phyloP scores from a whole-genome alignment of 176 grass and related monocot species.

The Thalia dealbata region DNA sequence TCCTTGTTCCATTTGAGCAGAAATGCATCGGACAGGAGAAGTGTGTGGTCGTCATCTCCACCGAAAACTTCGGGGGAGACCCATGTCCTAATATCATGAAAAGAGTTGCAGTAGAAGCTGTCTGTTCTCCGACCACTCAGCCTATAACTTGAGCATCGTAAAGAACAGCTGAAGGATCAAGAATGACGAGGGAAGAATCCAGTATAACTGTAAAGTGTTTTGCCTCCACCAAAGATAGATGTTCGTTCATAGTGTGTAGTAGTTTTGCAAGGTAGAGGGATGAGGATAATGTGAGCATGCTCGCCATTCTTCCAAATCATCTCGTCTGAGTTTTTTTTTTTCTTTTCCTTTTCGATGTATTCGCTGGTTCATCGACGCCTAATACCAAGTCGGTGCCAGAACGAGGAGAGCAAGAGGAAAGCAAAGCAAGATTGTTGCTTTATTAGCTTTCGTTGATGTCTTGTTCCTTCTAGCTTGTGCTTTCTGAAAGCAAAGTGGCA shows the following conservation, averaged over 20 bases:
- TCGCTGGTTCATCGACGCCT: not conserved
- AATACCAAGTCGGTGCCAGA: constrained; percentile 5
- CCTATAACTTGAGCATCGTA: constrained; percentile 1
- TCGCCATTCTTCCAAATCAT: not conserved
- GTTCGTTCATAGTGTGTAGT: not conserved
- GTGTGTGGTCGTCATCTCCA: constrained; percentile 57
- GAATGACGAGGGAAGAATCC: constrained; percentile 2
- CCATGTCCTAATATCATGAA: constrained; percentile 71
- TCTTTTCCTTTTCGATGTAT: not conserved
- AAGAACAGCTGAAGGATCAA: constrained; percentile 9
- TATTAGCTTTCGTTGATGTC: not conserved
- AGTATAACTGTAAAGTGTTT: constrained; percentile 68
- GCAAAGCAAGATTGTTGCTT: not conserved
- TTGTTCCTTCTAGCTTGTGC: not conserved
- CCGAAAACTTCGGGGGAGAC: constrained; percentile 44
- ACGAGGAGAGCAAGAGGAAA: constrained; percentile 2
- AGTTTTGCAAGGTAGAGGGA: not conserved
- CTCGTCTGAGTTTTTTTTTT: not conserved
- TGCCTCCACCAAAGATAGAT: not conserved
- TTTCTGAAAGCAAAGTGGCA: not conserved
- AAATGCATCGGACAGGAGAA: constrained; percentile 77
- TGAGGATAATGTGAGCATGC: not conserved
- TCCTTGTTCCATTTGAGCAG: constrained; percentile 29
- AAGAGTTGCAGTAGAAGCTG: constrained; percentile 70
- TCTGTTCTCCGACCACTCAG: constrained; percentile 40